Base-by-base conservation (phyloP, 2,329 filamentous ascomycete species). In the Penicillium sp. region DNA sequence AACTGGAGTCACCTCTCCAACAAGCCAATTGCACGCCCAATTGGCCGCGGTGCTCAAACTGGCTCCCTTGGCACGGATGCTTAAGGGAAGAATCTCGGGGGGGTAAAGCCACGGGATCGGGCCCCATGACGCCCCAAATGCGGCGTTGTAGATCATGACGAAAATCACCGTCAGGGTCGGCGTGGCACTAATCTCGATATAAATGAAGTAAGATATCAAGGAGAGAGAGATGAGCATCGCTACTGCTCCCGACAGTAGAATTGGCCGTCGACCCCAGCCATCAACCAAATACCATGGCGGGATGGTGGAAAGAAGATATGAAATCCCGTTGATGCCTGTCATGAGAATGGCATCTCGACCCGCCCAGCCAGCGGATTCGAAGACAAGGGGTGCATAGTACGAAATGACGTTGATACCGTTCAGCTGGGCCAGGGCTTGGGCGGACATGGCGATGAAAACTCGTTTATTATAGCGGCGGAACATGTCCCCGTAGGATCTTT, bases 331-430 rank as follows among this genome's bases (percentile, higher is more conserved):
- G 75, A 98, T 91, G 55, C 95, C 95, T 7, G 95, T 96, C 95
- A 98, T 98, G 60, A 98, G 83, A 62, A 98, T 90, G 5, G 95
- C 95, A 58, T 92, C 84, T 65, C 93, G 91, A 27, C 93, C 95
- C 54, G 86, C 78, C 95, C 93, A 98, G n/a, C 95, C 93, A 37
- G 95, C 95, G 58, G 93, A 93, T 77, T 97, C 93, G 69, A 99
- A 98, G 16, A 98, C 93, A 55, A 96, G 87, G 0, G 95, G 95
- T 1, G 95, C 95, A 72, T 99, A 99, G 81, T 98, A 99, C 1
- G 93, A 98, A 62, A 99, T 99, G 72, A 99, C 95, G 77, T 99
- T 99, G 80, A 99, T 99, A 64, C 95, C 95, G 78, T 98, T 98
- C 53, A 99, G 86, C 77, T 99, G 95, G 27, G 95, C 95, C 63